Conservation (phyloP, 225 moss, liverwort and hornwort genomes). For the Marchantia polymorpha region DNA sequence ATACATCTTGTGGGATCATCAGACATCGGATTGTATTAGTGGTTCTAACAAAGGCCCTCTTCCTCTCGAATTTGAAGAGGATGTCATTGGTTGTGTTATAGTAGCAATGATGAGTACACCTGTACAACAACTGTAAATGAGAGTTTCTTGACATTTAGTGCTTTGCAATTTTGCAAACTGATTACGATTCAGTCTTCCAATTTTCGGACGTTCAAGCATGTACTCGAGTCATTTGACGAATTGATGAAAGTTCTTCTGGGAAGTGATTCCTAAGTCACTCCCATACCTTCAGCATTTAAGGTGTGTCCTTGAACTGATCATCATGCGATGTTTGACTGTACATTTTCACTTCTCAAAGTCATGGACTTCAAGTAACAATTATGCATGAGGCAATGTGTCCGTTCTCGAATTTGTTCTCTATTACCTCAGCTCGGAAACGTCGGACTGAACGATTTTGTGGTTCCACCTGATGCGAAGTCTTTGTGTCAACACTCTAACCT, state of each 20-base stretch:
- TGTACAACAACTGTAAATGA: constrained; percentile 24
- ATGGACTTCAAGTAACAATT: too few relatives aligned
- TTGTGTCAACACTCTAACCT: too few relatives aligned
- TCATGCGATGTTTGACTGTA: too few relatives aligned
- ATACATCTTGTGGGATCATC: constrained; percentile 8
- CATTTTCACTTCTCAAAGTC: too few relatives aligned
- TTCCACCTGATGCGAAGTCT: too few relatives aligned
- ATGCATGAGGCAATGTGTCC: too few relatives aligned
- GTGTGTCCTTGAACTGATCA: too few relatives aligned
- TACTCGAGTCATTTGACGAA: constrained; percentile 16
- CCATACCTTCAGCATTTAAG: too few relatives aligned
- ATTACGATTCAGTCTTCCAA: background rate
- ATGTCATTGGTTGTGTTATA: constrained; percentile 16
- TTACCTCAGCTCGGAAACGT: too few relatives aligned
- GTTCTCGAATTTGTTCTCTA: too few relatives aligned
- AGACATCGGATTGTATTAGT: constrained; percentile 16
- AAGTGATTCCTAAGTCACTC: background rate
- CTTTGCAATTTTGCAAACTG: constrained; percentile 16
- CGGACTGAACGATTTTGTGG: too few relatives aligned
- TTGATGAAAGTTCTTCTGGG: constrained; percentile 19
- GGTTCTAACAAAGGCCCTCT: background rate
- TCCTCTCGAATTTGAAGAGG: background rate
- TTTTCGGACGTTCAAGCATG: constrained; percentile 15
- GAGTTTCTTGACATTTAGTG: constrained; percentile 16
- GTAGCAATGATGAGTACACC: constrained; percentile 18